Evolutionary conservation across 345 rosid genomes (phyloP), one percentile per base, ranked within the genome.

Genomic region (Odontarrhena argentea): DNA sequence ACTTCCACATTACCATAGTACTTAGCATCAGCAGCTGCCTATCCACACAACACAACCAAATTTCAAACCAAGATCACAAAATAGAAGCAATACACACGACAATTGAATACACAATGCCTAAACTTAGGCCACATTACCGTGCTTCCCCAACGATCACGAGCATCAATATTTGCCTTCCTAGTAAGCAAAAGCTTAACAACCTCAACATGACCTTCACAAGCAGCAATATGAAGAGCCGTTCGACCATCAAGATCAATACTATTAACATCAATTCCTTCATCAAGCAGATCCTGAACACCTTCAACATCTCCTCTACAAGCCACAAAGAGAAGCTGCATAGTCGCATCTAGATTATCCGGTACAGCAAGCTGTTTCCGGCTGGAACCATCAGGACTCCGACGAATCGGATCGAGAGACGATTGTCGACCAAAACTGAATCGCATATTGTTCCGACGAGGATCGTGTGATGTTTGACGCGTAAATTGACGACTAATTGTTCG

Each of bases 141-240:
- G 70, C 98, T 93, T 24, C 98, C 98, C 98, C 98, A 93, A 14
- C 98, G 98, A 73, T 90, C 98, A 25, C 97, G 97, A 41, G 98
- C 91, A 63, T 94, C 96, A 9, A 90, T 88, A 43, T 94, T 94
- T 14, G 95, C 97, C 66, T 47, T 86, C 64, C 85, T 77, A 25
- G 76, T 70, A 26, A 94, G 79, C 41, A 94, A 76, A 14, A 90
- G 75, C 81, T 69, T 82, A 9, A 80, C 99, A 26, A 94, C 97
- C 52, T 84, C 92, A 9, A 82, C 82, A 25, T 94, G 96, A 2
- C 99, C 99, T 73, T 94, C 99, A 64, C 97, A 94, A 14, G 99
- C 95, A 2, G 97, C 96, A 9, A 94, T 88, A 60, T 94, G 99
- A 71, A 94, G 79, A 14, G 91, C 99, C 0, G 99, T 94, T 25